A percentile compares a stretch with the other conserved stretches of the same genome.
phyloP scores from a whole-genome alignment of 1,284 basidiomycete species.

The Leccinum colubrinum region DNA sequence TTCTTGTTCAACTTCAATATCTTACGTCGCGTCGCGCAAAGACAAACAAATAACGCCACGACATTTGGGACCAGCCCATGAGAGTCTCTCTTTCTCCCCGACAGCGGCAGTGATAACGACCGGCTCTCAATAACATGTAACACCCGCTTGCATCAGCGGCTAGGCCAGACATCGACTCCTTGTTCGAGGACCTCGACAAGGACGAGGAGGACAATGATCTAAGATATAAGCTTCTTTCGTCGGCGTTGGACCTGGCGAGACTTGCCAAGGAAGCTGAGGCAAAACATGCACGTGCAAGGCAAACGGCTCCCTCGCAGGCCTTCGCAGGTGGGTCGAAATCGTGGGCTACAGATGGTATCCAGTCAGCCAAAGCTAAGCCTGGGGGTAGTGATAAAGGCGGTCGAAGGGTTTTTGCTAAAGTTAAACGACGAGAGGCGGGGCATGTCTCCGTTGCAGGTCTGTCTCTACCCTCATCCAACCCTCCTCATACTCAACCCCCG shows the following conservation, averaged over 20 bases:
- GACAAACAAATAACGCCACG: too few species aligned
- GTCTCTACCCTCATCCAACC: background rate
- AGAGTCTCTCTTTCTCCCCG: constrained; percentile 51
- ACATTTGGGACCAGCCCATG: background rate
- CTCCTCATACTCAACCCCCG: constrained; percentile 12
- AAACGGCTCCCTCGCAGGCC: too few species aligned
- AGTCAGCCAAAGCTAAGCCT: too few species aligned
- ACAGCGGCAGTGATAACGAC: constrained; percentile 41
- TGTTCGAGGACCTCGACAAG: constrained; percentile 60
- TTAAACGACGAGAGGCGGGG: constrained; percentile 5
- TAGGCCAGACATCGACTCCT: constrained; percentile 52
- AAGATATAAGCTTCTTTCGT: constrained; percentile 1
- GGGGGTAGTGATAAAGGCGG: too few species aligned
- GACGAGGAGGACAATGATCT: constrained; percentile 37
- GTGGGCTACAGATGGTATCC: background rate
- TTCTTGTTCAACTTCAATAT: too few species aligned
- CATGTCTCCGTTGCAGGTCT: constrained; percentile 37
- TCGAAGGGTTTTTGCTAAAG: too few species aligned
- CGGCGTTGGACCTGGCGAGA: constrained; percentile 48
- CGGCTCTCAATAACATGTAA: constrained; percentile 19
- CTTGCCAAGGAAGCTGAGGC: constrained; percentile 54
- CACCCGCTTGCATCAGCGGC: constrained; percentile 18
- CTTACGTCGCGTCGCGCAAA: too few species aligned
- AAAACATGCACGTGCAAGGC: constrained; percentile 32
- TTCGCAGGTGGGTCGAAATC: too few species aligned